A percentile compares a stretch with the other conserved stretches of the same genome.
phyloP scores from a whole-genome alignment of 2,329 filamentous ascomycete genomes.

The Cladosporium sp. region DNA sequence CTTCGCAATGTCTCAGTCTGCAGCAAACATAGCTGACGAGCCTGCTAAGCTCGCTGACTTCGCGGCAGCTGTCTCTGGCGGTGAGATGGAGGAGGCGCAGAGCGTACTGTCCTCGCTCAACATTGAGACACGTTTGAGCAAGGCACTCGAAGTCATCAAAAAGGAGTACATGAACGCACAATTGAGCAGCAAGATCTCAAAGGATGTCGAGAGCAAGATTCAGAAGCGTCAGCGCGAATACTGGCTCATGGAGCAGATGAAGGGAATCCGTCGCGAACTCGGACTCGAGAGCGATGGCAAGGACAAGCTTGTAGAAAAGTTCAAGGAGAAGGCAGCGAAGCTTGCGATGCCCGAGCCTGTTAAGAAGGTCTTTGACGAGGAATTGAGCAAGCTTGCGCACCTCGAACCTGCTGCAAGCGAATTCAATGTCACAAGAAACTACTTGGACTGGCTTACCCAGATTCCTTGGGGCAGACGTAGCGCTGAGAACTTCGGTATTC shows the following conservation, averaged over 20 bases:
- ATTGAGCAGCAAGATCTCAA: constrained; percentile 92
- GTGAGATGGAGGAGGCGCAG: constrained; percentile 86
- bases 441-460: constrained; percentile 97
- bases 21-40: constrained; percentile 91
- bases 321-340: constrained; percentile 90
- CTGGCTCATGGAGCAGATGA: constrained; percentile 99
- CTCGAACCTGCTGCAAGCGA: constrained; percentile 94
- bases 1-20: constrained; percentile 91
- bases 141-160: constrained; percentile 87
- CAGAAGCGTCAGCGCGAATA: constrained; percentile 96
- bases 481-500: constrained; percentile 92
- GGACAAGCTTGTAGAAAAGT: constrained; percentile 95
- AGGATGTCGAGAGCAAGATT: constrained; percentile 96
- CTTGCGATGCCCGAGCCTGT: constrained; percentile 96
- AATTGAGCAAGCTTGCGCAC: constrained; percentile 93
- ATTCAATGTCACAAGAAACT: constrained; percentile 97
- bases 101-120: constrained; percentile 85
- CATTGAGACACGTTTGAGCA: constrained; percentile 86
- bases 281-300: constrained; percentile 97
- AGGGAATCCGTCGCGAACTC: constrained; percentile 90
- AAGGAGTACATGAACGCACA: constrained; percentile 99
- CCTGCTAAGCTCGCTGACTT: constrained; percentile 95
- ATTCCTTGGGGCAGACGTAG: constrained; percentile 96
- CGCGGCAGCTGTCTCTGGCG: constrained; percentile 91
- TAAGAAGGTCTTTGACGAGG: constrained; percentile 96